These are phyloP conservation scores for Thielaviopsis populi DNA, from an alignment of 2,329 filamentous ascomycete genomes.

Conservation along the genomic window DNA sequence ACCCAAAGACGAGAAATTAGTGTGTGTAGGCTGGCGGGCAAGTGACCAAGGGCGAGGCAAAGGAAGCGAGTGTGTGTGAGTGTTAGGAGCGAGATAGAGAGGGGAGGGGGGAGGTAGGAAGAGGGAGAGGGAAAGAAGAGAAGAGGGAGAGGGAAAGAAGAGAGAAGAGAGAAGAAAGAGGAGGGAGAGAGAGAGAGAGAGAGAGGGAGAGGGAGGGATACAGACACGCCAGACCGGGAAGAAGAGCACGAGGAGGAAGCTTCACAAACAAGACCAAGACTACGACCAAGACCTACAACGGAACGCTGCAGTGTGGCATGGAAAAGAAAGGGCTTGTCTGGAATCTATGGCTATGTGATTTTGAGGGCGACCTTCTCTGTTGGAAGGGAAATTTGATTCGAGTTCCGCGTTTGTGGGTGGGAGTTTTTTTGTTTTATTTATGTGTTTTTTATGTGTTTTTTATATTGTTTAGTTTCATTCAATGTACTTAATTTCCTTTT, in stretches of 20 bases:
- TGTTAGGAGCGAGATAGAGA: too few species aligned
- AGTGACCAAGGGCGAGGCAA: too few species aligned
- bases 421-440: not conserved
- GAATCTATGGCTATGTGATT: not conserved
- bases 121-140: too few species aligned
- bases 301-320: not conserved
- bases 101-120: not conserved
- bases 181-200: not conserved
- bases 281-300: too few species aligned
- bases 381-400: not conserved
- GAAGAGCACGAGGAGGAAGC: not conserved
- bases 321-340: not conserved
- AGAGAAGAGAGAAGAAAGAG: not conserved
- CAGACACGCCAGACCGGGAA: not conserved
- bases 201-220: not conserved
- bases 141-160: not conserved
- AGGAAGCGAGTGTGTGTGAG: too few species aligned
- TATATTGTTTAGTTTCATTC: too few species aligned
- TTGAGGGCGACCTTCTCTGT: not conserved
- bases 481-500: too few species aligned
- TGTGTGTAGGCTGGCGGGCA: too few species aligned
- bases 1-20: not conserved
- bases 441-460: too few species aligned
- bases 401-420: not conserved
- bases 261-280: not conserved